Evolutionary conservation across 2,329 filamentous ascomycete species (phyloP).

Genomic region (Ophiostoma ulmi): DNA sequence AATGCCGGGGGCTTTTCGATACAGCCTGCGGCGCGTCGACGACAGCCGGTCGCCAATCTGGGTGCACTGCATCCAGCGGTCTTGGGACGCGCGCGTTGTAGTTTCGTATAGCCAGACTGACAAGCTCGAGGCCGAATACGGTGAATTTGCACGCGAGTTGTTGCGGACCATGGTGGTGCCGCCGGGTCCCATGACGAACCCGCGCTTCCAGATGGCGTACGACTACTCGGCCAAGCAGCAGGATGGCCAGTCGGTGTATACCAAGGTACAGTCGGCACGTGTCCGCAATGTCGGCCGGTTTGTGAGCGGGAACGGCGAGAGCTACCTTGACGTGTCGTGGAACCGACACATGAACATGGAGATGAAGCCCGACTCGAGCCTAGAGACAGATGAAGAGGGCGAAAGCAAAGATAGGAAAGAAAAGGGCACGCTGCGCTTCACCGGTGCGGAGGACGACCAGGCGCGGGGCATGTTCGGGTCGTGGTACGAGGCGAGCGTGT

Average conservation of each 20-base stretch:
- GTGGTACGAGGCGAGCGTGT: conserved; percentile 34
- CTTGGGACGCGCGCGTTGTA: conserved; percentile 33
- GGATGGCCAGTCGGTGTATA: conserved; percentile 15
- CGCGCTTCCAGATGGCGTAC: conserved; percentile 25
- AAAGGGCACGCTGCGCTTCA: conserved; percentile 18
- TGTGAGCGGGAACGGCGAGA: conserved; percentile 24
- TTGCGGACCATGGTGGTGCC: conserved; percentile 29
- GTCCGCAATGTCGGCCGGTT: conserved; percentile 26
- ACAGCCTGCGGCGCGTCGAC: conserved; percentile 28
- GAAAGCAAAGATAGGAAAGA: background rate
- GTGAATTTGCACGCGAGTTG: conserved; percentile 30
- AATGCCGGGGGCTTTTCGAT: conserved; percentile 25
- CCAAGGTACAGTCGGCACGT: conserved; percentile 24
- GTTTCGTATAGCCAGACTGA: conserved; percentile 27
- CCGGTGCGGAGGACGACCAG: conserved; percentile 23
- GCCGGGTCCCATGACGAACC: conserved; percentile 18
- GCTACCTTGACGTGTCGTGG: conserved; percentile 29
- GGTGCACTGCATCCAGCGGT: conserved; percentile 33
- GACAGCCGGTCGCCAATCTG: conserved; percentile 27
- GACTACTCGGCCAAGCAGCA: conserved; percentile 17
- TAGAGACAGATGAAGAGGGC: background rate
- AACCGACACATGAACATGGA: conserved; percentile 27
- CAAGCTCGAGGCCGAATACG: conserved; percentile 27
- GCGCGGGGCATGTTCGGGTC: conserved; percentile 27
- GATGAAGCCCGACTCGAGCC: background rate